phyloP scores from a whole-genome alignment of 306 rosid species.

The Malus sieversii region DNA sequence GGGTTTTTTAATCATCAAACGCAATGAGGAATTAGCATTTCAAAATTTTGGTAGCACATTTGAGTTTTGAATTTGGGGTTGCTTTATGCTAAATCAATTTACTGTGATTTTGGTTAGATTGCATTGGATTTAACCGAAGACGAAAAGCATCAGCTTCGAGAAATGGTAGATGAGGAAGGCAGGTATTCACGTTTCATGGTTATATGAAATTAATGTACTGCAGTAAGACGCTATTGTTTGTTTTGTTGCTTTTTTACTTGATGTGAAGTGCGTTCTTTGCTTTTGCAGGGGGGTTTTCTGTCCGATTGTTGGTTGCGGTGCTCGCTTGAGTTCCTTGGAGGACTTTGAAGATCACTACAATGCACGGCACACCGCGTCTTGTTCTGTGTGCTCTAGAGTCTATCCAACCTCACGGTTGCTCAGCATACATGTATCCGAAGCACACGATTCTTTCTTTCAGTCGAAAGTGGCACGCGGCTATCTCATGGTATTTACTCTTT shows the following conservation, averaged over 20 bases:
- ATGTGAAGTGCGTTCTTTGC: not conserved
- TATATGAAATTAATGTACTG: not conserved
- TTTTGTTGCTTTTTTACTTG: not conserved
- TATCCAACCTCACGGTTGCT: constrained; percentile 74
- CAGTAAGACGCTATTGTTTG: not conserved
- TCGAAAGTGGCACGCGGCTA: constrained; percentile 89
- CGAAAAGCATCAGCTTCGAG: constrained; percentile 54
- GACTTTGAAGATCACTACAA: constrained; percentile 85
- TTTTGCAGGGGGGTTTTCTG: constrained; percentile 58
- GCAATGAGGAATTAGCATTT: not conserved
- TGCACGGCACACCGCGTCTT: constrained; percentile 77
- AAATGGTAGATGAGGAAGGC: constrained; percentile 41
- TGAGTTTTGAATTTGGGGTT: not conserved
- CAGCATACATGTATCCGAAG: constrained; percentile 82
- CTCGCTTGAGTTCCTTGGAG: constrained; percentile 61
- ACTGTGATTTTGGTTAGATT: constrained; percentile 37
- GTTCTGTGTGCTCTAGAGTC: constrained; percentile 85
- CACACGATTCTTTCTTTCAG: constrained; percentile 85
- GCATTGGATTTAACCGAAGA: constrained; percentile 75
- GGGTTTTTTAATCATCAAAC: not conserved
- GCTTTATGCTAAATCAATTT: not conserved
- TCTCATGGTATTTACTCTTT: constrained; percentile 49
- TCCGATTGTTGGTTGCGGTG: constrained; percentile 81
- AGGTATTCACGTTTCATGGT: constrained; percentile 34
- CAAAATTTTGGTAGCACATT: not conserved